phyloP scores from a whole-genome alignment of 2,329 filamentous ascomycete species.

The Colletotrichum salicis region DNA sequence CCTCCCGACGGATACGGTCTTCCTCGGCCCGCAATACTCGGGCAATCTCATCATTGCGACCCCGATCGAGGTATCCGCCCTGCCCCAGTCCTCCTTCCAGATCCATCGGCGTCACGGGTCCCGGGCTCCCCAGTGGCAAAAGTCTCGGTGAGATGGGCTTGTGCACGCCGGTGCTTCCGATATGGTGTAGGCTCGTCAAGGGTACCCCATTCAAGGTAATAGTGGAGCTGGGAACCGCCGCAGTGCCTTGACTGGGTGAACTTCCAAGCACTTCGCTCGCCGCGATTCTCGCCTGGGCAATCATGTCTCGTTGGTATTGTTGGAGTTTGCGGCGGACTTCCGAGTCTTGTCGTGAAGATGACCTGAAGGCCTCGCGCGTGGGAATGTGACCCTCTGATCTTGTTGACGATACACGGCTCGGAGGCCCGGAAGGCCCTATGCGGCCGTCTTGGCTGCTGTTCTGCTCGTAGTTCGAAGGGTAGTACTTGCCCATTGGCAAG shows the following conservation, averaged over 20 bases:
- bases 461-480: slow-evolving; percentile 69
- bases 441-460: slow-evolving; percentile 41
- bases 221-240: slow-evolving; percentile 40
- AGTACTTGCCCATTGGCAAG: slow-evolving; percentile 70
- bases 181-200: slow-evolving; percentile 49
- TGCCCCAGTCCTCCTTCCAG: slow-evolving; percentile 50
- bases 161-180: slow-evolving; percentile 50
- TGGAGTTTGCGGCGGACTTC: slow-evolving; percentile 63
- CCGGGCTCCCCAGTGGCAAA: slow-evolving; percentile 65
- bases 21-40: slow-evolving; percentile 43
- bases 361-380: slow-evolving; percentile 29
- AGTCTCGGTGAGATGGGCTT: slow-evolving; percentile 63
- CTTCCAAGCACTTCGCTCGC: slow-evolving; percentile 45
- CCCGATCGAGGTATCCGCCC: slow-evolving; percentile 51
- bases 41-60: slow-evolving; percentile 40
- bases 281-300: slow-evolving; percentile 65
- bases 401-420: slow-evolving; percentile 20
- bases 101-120: slow-evolving; percentile 71
- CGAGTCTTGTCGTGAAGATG: slow-evolving; percentile 51
- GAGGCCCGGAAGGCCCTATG: slow-evolving; percentile 25
- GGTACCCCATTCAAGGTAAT: slow-evolving; percentile 49
- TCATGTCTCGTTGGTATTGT: slow-evolving; percentile 71
- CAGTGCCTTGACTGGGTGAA: slow-evolving; percentile 40
- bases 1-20: slow-evolving; percentile 45
- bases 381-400: slow-evolving; percentile 40